Base-by-base conservation (phyloP, 768 basidiomycete genomes). In the Boletus sp. region DNA sequence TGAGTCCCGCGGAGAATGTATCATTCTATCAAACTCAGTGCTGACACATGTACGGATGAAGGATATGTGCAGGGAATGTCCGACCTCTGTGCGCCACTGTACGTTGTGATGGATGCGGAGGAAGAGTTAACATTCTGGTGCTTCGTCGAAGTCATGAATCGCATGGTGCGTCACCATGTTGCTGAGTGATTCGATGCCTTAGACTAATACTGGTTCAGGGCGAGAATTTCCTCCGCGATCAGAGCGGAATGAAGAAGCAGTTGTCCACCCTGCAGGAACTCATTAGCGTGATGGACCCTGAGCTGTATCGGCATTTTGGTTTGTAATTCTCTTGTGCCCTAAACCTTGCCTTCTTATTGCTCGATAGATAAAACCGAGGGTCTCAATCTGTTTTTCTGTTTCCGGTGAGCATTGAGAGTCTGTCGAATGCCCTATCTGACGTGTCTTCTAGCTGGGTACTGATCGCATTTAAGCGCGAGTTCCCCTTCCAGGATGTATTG, bases 21-120 rank as follows among this genome's bases (percentile, higher is more conserved):
- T 46, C 54, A 17, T 44, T 8, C 28, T 41, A 24, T 46, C 30
- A 4, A 24, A 1, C 41, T 14, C 40, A 36, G 18, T 52, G 44
- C 60, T 72, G 56, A 75, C 42, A 17, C 37, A 3, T 11, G 47
- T 56, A 48, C 53, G n/a, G 37, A 49, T 53, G 55, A 58, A 89
- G 94, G 95, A 30, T 98, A 98, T 70, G 97, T 98, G 5, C 97
- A 98, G 73, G 97, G 97, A 33, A 98, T 98, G 97, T 94, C 92
- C 3, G 97, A 99, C 73, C 82, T 99, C 14, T 91, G 92, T 64
- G 89, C 92, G 4, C 97, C 97, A 12, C 74, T 98, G 7, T 98
- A 98, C 67, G 87, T 98, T 28, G 91, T 94, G 15, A 87, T 92
- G 82, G 86, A 82, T 51, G 90, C 85, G 7, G 89, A 97, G 60